Base-by-base conservation (phyloP, 129 eudicot genomes). In the Flaveria sonorensis region DNA sequence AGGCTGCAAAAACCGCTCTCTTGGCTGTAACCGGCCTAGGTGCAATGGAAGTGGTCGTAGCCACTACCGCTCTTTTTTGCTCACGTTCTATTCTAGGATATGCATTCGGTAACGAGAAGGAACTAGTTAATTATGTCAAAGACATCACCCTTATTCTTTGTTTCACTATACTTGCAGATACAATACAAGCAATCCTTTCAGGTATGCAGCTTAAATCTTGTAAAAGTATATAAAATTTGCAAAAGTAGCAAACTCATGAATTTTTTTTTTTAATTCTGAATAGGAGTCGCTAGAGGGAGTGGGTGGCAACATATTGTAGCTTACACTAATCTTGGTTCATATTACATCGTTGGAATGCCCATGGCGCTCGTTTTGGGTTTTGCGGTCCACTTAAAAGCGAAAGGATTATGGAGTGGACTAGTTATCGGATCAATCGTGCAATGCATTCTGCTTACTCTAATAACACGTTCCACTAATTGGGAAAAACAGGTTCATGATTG, bases 241-340 rank as follows among this genome's bases (percentile, higher is more conserved):
- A 45, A 53, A 46, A 52, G 7, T 16, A 14, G 10, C 15, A 55
- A 23, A 8, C 19, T 45, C 7, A 8, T 19, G 10, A 1, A 12
- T 36, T 36, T 36, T 36, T 36, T 5, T 36, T 36, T 36, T 32
- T 4, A 32, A 36, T 30, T 26, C 19, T 45, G 40, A 71, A 15
- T 79, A 87, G 96, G 96, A 2, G 87, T 89, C 2, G 88, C 88
- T 11, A 87, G 92, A 77, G 89, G 96, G 71, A 78, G 82, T 12
- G 92, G 92, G n/a, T 89, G 89, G 90, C 90, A 87, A 68, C 79
- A 83, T 72, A 81, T 89, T 0, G 88, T 89, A 16, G 96, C 92
- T 7, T 89, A 81, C 69, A 81, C 85, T 7, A 89, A 87, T 68
- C 83, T 87, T 10, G 92, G 91, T 24, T 79, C 96, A 4, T 89